These are phyloP conservation scores for Dysphania ambrosioides DNA, from an alignment of 148 eudicot genomes.

Conservation along the genomic window DNA sequence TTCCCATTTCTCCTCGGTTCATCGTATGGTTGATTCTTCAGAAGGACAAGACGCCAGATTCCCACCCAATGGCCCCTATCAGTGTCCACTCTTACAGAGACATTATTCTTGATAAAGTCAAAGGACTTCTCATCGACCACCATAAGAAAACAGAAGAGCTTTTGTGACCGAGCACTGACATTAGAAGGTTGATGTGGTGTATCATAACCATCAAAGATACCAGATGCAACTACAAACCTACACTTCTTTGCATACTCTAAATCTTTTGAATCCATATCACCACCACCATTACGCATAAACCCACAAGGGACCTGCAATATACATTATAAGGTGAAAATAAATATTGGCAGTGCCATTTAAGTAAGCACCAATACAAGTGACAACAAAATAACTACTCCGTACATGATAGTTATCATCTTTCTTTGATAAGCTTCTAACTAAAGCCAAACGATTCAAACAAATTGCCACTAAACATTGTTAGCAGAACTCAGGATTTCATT, in stretches of 20 bases:
- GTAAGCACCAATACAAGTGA: not conserved
- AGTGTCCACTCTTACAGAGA: slow-evolving; percentile 59
- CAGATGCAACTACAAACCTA: slow-evolving; percentile 89
- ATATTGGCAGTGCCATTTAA: not conserved
- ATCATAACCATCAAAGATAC: slow-evolving; percentile 96
- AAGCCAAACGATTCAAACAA: not conserved
- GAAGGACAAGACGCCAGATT: slow-evolving; percentile 81
- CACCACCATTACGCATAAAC: slow-evolving; percentile 80
- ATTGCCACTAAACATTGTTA: not conserved
- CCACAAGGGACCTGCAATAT: slow-evolving; percentile 88
- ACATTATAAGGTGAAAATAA: slow-evolving; percentile 13
- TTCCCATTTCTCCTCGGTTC: slow-evolving; percentile 97
- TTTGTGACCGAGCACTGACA: slow-evolving; percentile 63
- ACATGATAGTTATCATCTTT: not conserved
- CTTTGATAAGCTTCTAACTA: not conserved
- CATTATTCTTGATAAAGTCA: slow-evolving; percentile 71
- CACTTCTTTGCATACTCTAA: slow-evolving; percentile 75
- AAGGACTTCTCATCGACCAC: slow-evolving; percentile 85
- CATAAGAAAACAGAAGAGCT: slow-evolving; percentile 93
- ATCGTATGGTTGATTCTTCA: slow-evolving; percentile 87
- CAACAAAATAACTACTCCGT: not conserved
- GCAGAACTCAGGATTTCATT: not conserved
- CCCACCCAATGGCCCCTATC: slow-evolving; percentile 94
- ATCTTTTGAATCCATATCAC: slow-evolving; percentile 75
- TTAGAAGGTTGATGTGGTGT: slow-evolving; percentile 92